phyloP scores from a whole-genome alignment of 805 yeast species.

The Ogataea sp. region DNA sequence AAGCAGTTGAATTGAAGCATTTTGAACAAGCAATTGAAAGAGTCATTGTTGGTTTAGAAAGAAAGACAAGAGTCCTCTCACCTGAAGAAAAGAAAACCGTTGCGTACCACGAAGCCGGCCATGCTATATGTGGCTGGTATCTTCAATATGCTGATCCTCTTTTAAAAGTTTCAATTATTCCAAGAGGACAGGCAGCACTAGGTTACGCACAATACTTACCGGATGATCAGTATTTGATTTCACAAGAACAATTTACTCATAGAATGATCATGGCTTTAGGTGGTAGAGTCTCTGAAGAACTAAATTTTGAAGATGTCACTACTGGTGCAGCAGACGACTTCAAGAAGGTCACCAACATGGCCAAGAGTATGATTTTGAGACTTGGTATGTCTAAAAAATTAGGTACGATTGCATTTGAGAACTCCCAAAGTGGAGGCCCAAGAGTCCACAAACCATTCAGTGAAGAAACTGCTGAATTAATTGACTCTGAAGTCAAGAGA shows the following conservation, averaged over 20 bases:
- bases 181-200: conserved; percentile 89
- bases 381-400: conserved; percentile 81
- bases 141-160: conserved; percentile 83
- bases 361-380: conserved; percentile 80
- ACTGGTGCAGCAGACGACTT: conserved; percentile 92
- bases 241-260: conserved; percentile 69
- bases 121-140: conserved; percentile 94
- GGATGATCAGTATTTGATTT: conserved; percentile 73
- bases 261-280: conserved; percentile 93
- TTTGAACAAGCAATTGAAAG: conserved; percentile 92
- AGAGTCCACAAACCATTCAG: conserved; percentile 67
- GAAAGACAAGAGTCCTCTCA: conserved; percentile 69
- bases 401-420: conserved; percentile 78
- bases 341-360: conserved; percentile 84
- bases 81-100: conserved; percentile 78
- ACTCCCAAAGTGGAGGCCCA: conserved; percentile 52
- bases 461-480: conserved; percentile 72
- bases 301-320: conserved; percentile 81
- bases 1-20: conserved; percentile 55
- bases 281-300: conserved; percentile 86
- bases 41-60: conserved; percentile 90
- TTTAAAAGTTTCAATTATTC: conserved; percentile 87
- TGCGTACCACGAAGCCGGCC: conserved; percentile 96
- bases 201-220: conserved; percentile 97
- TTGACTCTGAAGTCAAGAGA: conserved; percentile 77